Percentiles rank a stretch among this genome's conserved stretches.
Conservation (phyloP, 345 rosid genomes). For the Citrus glauca region DNA sequence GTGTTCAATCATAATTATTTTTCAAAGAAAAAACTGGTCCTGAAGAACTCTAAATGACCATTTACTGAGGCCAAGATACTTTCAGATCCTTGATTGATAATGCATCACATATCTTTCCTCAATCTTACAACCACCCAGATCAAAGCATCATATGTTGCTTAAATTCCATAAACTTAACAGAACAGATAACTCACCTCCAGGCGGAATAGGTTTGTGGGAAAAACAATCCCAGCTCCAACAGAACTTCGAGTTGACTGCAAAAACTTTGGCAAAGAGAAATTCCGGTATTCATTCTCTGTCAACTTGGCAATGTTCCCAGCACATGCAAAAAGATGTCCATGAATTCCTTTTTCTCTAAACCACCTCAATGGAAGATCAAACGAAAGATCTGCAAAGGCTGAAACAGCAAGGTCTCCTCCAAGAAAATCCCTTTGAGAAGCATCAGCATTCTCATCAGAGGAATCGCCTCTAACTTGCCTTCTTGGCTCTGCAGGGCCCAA, state of each 20-base stretch:
- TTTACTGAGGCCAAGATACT: not conserved
- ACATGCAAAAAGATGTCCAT: conserved; percentile 81
- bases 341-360: conserved; percentile 82
- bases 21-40: not conserved
- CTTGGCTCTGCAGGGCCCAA: conserved; percentile 78
- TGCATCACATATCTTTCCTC: not conserved
- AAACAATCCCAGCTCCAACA: conserved; percentile 79
- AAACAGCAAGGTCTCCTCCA: conserved; percentile 90
- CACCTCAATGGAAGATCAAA: conserved; percentile 84
- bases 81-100: not conserved
- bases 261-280: conserved; percentile 52
- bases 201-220: conserved; percentile 77
- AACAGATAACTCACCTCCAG: conserved; percentile 64
- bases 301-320: conserved; percentile 81
- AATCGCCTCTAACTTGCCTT: conserved; percentile 37
- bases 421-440: conserved; percentile 61
- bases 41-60: not conserved
- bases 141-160: not conserved
- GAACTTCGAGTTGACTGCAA: conserved; percentile 63
- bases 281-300: conserved; percentile 64
- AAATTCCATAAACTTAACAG: not conserved
- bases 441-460: conserved; percentile 31
- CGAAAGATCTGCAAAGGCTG: conserved; percentile 89
- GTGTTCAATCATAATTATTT: not conserved
- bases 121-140: not conserved